Percentiles rank a stretch among this genome's conserved stretches.
phyloP scores from a whole-genome alignment of 1,284 basidiomycete genomes.

The Apiotrichum brassicae region DNA sequence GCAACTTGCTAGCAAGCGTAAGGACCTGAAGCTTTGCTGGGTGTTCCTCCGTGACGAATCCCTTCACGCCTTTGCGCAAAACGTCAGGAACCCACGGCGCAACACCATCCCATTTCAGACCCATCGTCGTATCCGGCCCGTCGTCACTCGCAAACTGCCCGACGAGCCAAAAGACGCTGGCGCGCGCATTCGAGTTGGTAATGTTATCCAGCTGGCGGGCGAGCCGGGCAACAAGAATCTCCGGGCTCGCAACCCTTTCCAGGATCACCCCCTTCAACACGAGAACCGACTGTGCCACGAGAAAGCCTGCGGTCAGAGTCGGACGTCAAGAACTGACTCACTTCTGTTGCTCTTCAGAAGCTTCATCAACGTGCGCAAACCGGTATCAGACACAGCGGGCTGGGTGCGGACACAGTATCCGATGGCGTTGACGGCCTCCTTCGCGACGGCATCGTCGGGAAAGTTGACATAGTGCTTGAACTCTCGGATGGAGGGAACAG shows the following conservation, averaged over 20 bases:
- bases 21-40: constrained; percentile 68
- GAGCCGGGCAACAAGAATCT: constrained; percentile 65
- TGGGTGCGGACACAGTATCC: constrained; percentile 65
- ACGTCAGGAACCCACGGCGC: constrained; percentile 77
- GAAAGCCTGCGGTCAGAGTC: constrained; percentile 17
- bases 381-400: constrained; percentile 62
- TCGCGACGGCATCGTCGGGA: constrained; percentile 61
- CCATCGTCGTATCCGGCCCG: constrained; percentile 11
- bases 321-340: constrained; percentile 28
- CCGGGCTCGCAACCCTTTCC: constrained; percentile 43
- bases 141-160: constrained; percentile 64
- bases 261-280: constrained; percentile 79
- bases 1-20: constrained; percentile 74
- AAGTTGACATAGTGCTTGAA: constrained; percentile 77
- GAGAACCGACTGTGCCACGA: constrained; percentile 70
- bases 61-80: constrained; percentile 65
- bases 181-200: constrained; percentile 66
- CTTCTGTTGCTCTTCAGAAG: constrained; percentile 65
- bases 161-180: constrained; percentile 82
- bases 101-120: constrained; percentile 49
- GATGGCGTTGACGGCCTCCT: constrained; percentile 66
- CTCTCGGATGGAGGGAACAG: constrained; percentile 65
- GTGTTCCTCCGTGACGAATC: constrained; percentile 60
- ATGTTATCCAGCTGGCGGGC: constrained; percentile 70
- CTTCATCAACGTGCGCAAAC: constrained; percentile 64